Evolutionary conservation across 768 basidiomycete species (phyloP).

Genomic region (Chalciporus sphaerocephalus): DNA sequence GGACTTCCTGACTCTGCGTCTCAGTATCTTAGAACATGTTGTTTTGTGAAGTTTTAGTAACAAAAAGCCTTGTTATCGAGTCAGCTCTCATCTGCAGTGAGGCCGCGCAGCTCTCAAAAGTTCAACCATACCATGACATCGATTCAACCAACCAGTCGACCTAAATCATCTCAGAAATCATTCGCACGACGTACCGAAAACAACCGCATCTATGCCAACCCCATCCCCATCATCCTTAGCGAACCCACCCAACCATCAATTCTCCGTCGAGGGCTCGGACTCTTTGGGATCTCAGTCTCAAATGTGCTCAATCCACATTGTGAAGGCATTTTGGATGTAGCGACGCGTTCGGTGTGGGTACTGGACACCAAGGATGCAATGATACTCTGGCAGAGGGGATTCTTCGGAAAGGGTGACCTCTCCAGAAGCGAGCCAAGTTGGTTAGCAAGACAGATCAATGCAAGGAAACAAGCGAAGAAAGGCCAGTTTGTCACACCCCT

Average conservation of each 20-base stretch:
- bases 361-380: constrained; percentile 55
- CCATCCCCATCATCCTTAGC: constrained; percentile 58
- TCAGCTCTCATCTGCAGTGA: too few relatives aligned
- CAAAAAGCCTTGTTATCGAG: too few relatives aligned
- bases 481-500: constrained; percentile 38
- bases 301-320: constrained; percentile 67
- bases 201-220: constrained; percentile 63
- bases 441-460: constrained; percentile 75
- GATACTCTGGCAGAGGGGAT: constrained; percentile 83
- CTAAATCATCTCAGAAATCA: constrained; percentile 44
- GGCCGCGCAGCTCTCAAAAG: too few relatives aligned
- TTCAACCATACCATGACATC: constrained; percentile 41
- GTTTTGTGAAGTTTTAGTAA: too few relatives aligned
- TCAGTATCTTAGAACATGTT: neutral
- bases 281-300: constrained; percentile 57
- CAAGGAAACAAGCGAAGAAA: constrained; percentile 47
- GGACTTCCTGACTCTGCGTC: neutral
- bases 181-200: constrained; percentile 57
- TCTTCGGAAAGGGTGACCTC: constrained; percentile 96
- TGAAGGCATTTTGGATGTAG: constrained; percentile 69
- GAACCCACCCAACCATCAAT: constrained; percentile 38
- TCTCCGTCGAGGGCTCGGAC: constrained; percentile 44
- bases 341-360: constrained; percentile 89
- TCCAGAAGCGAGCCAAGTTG: constrained; percentile 95
- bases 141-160: constrained; percentile 38